phyloP scores from a whole-genome alignment of 2,329 filamentous ascomycete species.

The Cercospora sesami region DNA sequence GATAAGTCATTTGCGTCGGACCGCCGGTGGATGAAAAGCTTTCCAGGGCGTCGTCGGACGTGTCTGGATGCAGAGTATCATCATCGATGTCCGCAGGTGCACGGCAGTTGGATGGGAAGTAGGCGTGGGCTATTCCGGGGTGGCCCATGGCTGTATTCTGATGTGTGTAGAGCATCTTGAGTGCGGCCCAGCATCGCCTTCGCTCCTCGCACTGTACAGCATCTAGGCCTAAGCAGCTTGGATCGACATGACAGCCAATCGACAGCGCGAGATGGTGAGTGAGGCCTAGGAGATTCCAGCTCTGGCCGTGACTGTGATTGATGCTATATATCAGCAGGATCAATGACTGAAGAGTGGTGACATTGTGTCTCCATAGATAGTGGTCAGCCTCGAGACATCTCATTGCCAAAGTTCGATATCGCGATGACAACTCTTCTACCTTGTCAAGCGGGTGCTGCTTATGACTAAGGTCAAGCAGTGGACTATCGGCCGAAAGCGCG shows the following conservation, averaged over 20 bases:
- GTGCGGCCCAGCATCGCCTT: slow-evolving; percentile 5
- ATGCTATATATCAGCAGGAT: slow-evolving; percentile 12
- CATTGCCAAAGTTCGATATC: neutral
- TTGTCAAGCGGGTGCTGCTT: neutral
- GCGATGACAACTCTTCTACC: neutral
- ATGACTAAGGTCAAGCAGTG: neutral
- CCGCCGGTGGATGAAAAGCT: neutral
- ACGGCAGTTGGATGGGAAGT: neutral
- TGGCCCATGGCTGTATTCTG: slow-evolving; percentile 5
- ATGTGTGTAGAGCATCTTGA: slow-evolving; percentile 7
- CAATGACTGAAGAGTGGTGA: neutral
- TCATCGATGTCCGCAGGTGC: slow-evolving; percentile 1
- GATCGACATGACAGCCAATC: slow-evolving; percentile 9
- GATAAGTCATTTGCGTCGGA: slow-evolving; percentile 8
- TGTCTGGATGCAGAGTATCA: neutral
- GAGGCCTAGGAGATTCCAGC: slow-evolving; percentile 7
- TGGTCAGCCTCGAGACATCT: slow-evolving; percentile 5
- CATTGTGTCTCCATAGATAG: slow-evolving; percentile 7
- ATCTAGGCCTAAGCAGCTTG: neutral
- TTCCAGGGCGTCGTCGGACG: neutral
- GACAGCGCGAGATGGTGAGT: slow-evolving; percentile 5
- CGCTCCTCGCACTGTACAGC: neutral
- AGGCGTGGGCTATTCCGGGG: neutral
- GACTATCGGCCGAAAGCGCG: neutral
- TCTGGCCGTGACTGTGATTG: slow-evolving; percentile 1